These are phyloP conservation scores for Paramyrothecium roridum DNA, from an alignment of 2,329 filamentous ascomycete genomes.

Conservation along the genomic window DNA sequence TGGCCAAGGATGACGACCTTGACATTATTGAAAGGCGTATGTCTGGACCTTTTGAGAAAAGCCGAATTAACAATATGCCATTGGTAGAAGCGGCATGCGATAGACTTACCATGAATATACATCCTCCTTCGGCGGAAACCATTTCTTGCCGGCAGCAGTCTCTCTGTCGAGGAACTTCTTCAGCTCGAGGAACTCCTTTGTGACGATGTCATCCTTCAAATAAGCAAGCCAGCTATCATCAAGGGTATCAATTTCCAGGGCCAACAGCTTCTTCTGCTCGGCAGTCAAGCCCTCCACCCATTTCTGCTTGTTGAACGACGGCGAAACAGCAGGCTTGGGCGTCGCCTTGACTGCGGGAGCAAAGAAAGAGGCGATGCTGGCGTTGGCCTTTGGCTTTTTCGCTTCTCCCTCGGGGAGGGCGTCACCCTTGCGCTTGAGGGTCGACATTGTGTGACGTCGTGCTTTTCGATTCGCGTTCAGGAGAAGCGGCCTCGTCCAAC, in stretches of 20 bases:
- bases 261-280: conserved; percentile 79
- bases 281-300: conserved; percentile 78
- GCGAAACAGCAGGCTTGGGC: conserved; percentile 22
- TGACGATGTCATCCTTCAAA: conserved; percentile 81
- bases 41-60: conserved; percentile 69
- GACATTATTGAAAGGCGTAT: conserved; percentile 83
- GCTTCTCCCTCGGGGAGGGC: conserved; percentile 42
- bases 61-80: neutral
- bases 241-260: conserved; percentile 88
- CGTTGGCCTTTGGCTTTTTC: conserved; percentile 73
- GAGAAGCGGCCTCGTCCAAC: conserved; percentile 7
- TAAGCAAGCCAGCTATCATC: conserved; percentile 88
- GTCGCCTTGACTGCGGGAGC: conserved; percentile 11
- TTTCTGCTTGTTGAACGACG: conserved; percentile 77
- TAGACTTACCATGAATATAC: conserved; percentile 82
- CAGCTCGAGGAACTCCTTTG: conserved; percentile 76
- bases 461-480: conserved; percentile 12
- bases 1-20: conserved; percentile 94
- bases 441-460: conserved; percentile 39
- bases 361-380: conserved; percentile 89
- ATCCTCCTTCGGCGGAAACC: conserved; percentile 85
- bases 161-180: conserved; percentile 86
- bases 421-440: conserved; percentile 65
- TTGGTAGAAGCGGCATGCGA: conserved; percentile 14
- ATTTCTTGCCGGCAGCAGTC: conserved; percentile 66